Percentiles rank a stretch among this genome's conserved stretches.
phyloP scores from a whole-genome alignment of 1,284 basidiomycete genomes.

The Heliocybe sulcata region DNA sequence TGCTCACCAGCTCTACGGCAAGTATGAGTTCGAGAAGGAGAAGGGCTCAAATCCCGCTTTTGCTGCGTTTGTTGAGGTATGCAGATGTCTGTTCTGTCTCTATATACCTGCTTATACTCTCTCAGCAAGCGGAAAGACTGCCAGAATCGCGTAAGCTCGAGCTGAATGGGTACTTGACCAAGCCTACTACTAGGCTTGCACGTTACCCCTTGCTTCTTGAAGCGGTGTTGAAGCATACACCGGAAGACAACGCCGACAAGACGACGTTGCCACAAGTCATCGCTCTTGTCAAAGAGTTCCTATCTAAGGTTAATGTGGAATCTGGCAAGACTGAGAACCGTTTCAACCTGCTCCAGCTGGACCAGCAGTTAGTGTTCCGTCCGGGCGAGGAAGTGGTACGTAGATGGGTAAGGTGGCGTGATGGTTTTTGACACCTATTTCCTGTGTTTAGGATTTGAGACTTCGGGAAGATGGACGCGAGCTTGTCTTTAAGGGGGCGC shows the following conservation, averaged over 20 bases:
- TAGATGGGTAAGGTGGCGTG: slow-evolving; percentile 11
- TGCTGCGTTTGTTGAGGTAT: slow-evolving; percentile 91
- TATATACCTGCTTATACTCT: not conserved
- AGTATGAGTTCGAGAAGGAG: slow-evolving; percentile 99
- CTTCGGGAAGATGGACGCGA: slow-evolving; percentile 85
- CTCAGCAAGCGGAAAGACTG: slow-evolving; percentile 80
- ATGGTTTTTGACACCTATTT: slow-evolving; percentile 4
- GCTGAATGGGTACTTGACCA: slow-evolving; percentile 96
- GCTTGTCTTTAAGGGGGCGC: slow-evolving; percentile 88
- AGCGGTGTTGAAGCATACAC: slow-evolving; percentile 90
- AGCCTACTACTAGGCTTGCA: slow-evolving; percentile 95
- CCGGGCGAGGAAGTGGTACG: slow-evolving; percentile 80
- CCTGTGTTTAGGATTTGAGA: slow-evolving; percentile 79
- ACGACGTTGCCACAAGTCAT: slow-evolving; percentile 74
- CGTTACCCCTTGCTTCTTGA: slow-evolving; percentile 93
- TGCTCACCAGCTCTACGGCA: slow-evolving; percentile 95
- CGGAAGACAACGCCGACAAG: slow-evolving; percentile 89
- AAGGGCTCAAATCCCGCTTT: slow-evolving; percentile 92
- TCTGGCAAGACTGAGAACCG: slow-evolving; percentile 90
- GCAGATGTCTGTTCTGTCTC: slow-evolving; percentile 15
- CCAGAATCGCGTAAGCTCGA: slow-evolving; percentile 97
- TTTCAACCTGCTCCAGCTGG: slow-evolving; percentile 87
- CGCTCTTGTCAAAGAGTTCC: slow-evolving; percentile 75
- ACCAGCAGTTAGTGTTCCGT: slow-evolving; percentile 82
- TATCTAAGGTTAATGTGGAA: slow-evolving; percentile 87